These are phyloP conservation scores for Oryza longistaminata DNA, from an alignment of 176 grass and related monocot species.

Conservation along the genomic window DNA sequence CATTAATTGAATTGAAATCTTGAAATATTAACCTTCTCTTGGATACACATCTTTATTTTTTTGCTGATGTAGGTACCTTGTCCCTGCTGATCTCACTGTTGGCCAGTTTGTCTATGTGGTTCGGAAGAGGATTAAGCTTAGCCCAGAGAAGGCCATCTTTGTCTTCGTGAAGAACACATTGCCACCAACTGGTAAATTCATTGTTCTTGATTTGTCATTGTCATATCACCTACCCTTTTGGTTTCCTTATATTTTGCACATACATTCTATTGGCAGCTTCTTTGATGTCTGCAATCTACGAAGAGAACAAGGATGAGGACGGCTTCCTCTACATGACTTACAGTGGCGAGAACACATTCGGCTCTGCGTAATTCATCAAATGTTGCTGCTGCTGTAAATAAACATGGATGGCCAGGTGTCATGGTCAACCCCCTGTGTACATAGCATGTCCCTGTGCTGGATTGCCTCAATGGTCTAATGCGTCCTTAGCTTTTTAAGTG, in stretches of 20 bases:
- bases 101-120: slow-evolving; percentile 91
- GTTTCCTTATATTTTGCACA: not conserved
- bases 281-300: slow-evolving; percentile 87
- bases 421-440: slow-evolving; percentile 28
- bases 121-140: slow-evolving; percentile 90
- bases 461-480: slow-evolving; percentile 32
- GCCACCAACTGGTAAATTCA: slow-evolving; percentile 63
- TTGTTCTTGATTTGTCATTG: not conserved
- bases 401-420: slow-evolving; percentile 20
- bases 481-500: slow-evolving; percentile 21
- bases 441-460: slow-evolving; percentile 21
- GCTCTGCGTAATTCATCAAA: slow-evolving; percentile 43
- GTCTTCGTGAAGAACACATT: slow-evolving; percentile 85
- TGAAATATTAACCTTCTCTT: not conserved
- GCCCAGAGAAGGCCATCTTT: slow-evolving; percentile 87
- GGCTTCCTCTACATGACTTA: slow-evolving; percentile 97
- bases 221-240: not conserved
- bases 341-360: slow-evolving; percentile 93
- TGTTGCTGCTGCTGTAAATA: slow-evolving; percentile 42
- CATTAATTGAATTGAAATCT: not conserved
- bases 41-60: not conserved
- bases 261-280: slow-evolving; percentile 49
- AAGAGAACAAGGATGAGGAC: slow-evolving; percentile 90
- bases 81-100: slow-evolving; percentile 80
- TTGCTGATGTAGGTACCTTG: slow-evolving; percentile 59